These are phyloP conservation scores for Buxus sempervirens DNA, from an alignment of 164 flowering plant genomes.

Conservation along the genomic window DNA sequence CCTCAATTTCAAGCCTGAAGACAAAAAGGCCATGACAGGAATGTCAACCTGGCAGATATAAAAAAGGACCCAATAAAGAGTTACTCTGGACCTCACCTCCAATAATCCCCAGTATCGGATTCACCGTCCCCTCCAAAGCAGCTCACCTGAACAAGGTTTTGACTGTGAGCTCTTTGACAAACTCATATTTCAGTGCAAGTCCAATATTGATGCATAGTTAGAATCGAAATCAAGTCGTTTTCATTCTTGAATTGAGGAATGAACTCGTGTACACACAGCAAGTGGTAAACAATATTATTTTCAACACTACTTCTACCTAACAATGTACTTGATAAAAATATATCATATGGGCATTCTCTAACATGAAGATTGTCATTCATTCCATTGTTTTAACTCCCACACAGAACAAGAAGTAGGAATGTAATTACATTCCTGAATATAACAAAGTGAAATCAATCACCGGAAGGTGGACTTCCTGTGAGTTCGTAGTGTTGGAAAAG, in stretches of 20 bases:
- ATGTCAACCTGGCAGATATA: constrained; percentile 2
- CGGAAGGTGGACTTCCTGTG: neutral
- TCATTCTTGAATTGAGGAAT: neutral
- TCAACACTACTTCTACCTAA: neutral
- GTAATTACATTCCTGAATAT: neutral
- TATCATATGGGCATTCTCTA: neutral
- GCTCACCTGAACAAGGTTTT: constrained; percentile 67
- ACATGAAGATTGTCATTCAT: neutral
- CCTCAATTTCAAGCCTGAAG: constrained; percentile 77
- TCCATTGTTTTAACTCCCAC: too few species aligned
- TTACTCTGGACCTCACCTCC: constrained; percentile 59
- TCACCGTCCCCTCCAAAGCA: constrained; percentile 84
- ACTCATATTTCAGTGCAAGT: neutral
- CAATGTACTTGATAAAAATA: neutral
- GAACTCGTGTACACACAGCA: neutral
- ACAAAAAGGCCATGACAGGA: constrained; percentile 4
- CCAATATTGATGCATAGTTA: neutral
- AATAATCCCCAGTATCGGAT: constrained; percentile 92
- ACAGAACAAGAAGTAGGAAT: too few species aligned
- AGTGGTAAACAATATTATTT: neutral
- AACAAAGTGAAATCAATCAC: neutral
- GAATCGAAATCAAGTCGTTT: neutral
- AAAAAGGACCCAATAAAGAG: neutral
- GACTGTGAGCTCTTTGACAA: neutral
- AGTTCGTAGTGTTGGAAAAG: too few species aligned